Conservation (phyloP, 768 basidiomycete genomes). For the Auricularia heimuer region DNA sequence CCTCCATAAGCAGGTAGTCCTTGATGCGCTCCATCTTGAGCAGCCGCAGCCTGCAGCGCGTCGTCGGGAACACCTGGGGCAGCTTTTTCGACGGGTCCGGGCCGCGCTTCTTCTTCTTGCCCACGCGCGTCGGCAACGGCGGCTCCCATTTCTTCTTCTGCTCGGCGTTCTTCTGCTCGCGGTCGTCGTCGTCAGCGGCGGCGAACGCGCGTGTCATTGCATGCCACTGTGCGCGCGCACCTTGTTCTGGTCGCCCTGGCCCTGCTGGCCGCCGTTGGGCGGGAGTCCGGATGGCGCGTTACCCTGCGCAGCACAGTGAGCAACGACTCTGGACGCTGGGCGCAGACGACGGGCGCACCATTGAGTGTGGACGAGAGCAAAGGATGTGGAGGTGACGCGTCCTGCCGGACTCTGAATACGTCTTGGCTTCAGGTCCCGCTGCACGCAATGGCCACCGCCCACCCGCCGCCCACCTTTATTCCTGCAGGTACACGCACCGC, state of each 20-base stretch:
- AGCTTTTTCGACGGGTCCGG: conserved; percentile 86
- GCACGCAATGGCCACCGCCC: conserved; percentile 5
- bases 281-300: conserved; percentile 59
- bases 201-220: neutral
- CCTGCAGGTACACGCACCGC: conserved; percentile 49
- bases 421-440: neutral
- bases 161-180: conserved; percentile 34
- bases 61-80: conserved; percentile 87
- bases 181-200: neutral
- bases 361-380: neutral
- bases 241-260: conserved; percentile 36
- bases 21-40: conserved; percentile 98
- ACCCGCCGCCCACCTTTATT: conserved; percentile 37
- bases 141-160: conserved; percentile 97
- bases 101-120: conserved; percentile 94
- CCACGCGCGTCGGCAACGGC: conserved; percentile 90
- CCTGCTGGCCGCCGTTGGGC: conserved; percentile 26
- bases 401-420: neutral
- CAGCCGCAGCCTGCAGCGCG: conserved; percentile 88
- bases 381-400: conserved; percentile 1
- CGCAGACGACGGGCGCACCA: neutral
- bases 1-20: conserved; percentile 91
- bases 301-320: conserved; percentile 36
- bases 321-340: neutral
- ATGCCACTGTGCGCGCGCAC: neutral